phyloP scores from a whole-genome alignment of 148 eudicot genomes.

The Rhododendron griersonianum region DNA sequence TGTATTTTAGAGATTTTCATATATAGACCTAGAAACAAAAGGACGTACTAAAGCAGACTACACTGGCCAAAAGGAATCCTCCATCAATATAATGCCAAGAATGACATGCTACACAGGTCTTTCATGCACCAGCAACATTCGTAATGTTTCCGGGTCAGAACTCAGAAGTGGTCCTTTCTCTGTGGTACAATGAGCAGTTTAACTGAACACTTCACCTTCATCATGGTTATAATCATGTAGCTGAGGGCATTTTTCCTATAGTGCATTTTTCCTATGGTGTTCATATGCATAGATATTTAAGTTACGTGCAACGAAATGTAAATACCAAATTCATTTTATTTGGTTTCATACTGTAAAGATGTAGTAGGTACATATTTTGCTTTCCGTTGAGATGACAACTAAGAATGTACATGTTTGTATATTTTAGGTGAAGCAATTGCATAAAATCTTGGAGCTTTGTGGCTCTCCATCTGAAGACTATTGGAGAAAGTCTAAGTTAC shows the following conservation, averaged over 20 bases:
- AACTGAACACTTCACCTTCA: not conserved
- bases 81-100: not conserved
- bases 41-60: not conserved
- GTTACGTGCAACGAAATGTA: not conserved
- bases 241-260: not conserved
- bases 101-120: not conserved
- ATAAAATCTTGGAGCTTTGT: constrained; percentile 84
- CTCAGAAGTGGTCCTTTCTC: not conserved
- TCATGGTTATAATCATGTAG: not conserved
- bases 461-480: constrained; percentile 86
- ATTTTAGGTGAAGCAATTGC: constrained; percentile 84
- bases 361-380: not conserved
- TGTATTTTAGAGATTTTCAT: not conserved
- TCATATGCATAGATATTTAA: not conserved
- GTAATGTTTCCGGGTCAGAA: not conserved
- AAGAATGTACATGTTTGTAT: not conserved
- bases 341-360: not conserved
- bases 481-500: constrained; percentile 66
- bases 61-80: not conserved
- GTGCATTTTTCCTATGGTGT: not conserved
- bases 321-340: not conserved
- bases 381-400: not conserved
- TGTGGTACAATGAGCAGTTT: not conserved
- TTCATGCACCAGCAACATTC: not conserved
- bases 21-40: not conserved